Conservation (phyloP, 2,329 filamentous ascomycete genomes). For the Chaetomiaceae sp. region DNA sequence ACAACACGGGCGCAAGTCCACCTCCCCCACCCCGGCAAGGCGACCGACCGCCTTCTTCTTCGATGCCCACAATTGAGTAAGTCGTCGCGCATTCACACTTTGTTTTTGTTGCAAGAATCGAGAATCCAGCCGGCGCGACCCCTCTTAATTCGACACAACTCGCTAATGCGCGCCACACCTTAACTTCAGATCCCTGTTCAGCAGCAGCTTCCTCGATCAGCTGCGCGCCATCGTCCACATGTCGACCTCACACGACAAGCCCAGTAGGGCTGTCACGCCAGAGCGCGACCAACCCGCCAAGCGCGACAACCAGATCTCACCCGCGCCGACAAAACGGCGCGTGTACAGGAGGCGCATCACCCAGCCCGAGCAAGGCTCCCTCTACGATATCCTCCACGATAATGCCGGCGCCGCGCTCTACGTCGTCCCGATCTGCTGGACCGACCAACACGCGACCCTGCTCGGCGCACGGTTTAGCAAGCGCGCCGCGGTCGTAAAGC, state of each 20-base stretch:
- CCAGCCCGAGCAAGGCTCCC: slow-evolving; percentile 43
- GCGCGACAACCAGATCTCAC: neutral
- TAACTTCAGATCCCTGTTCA: slow-evolving; percentile 24
- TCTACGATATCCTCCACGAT: slow-evolving; percentile 49
- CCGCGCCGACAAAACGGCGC: slow-evolving; percentile 2
- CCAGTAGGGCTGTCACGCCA: slow-evolving; percentile 8
- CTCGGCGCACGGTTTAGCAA: slow-evolving; percentile 45
- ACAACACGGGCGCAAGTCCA: slow-evolving; percentile 8
- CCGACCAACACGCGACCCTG: slow-evolving; percentile 44
- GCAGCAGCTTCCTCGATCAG: slow-evolving; percentile 26
- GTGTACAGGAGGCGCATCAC: slow-evolving; percentile 32
- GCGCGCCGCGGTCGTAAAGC: slow-evolving; percentile 38
- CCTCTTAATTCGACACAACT: too few relatives aligned
- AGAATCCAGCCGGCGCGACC: too few relatives aligned
- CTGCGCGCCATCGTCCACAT: slow-evolving; percentile 28
- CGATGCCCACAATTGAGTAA: slow-evolving; percentile 28
- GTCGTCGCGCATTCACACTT: slow-evolving; percentile 12
- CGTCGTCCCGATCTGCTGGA: slow-evolving; percentile 52
- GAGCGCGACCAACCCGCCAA: slow-evolving; percentile 4
- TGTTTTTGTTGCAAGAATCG: too few relatives aligned
- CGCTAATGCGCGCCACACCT: slow-evolving; percentile 15
- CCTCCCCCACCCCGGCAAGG: slow-evolving; percentile 6
- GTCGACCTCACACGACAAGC: slow-evolving; percentile 19
- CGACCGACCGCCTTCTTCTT: slow-evolving; percentile 11
- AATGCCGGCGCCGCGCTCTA: slow-evolving; percentile 46